Base-by-base conservation (phyloP, 768 basidiomycete genomes). In the Termitomyces sp. region DNA sequence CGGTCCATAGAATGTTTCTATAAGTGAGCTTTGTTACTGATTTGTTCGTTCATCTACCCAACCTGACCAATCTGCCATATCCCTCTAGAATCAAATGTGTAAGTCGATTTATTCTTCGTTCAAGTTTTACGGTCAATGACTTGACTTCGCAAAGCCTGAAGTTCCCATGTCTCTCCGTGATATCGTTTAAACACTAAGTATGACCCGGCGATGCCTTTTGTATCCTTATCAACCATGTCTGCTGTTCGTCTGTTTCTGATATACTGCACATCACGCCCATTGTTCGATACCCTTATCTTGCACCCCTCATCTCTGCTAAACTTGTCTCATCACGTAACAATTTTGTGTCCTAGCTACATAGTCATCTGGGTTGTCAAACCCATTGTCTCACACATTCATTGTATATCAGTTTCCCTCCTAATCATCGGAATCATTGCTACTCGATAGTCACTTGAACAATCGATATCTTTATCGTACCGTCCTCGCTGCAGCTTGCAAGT, bases 1-100 rank as follows among this genome's bases (percentile, higher is more conserved):
- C 84, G 96, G 66, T 91, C 91, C 62, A 98, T 98, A 79, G 96
- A 98, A 77, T 96, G 94, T 80, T 96, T 94, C 75, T 49, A 49
- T 23, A 49, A 49, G 47, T 49, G 47, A 36, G 47, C n/a, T 16
- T 36, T 13, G 23, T 35, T 22, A 25, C 11, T 7, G 23, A 48
- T n/a, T n/a, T 27, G n/a, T n/a, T 18, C 16, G 23, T 18, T 5
- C 3, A n/a, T n/a, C n/a, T n/a, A n/a, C n/a, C 2, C 23, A 12
- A n/a, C 22, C 16, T 48, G 6, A 23, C 16, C 10, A 10, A 10
- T 16, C 22, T 16, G n/a, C 22, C 13, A 15, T 43, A 11, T 46
- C 6, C 23, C 35, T 18, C 7, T 4, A 49, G 47, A n/a, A 49
- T 49, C 25, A 49, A 49, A 49, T 49, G 47, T 49, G 47, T 49